A percentile compares a stretch with the other conserved stretches of the same genome.
Evolutionary conservation across 163 green algal genomes (phyloP).

Genomic region (Dunaliella salina): DNA sequence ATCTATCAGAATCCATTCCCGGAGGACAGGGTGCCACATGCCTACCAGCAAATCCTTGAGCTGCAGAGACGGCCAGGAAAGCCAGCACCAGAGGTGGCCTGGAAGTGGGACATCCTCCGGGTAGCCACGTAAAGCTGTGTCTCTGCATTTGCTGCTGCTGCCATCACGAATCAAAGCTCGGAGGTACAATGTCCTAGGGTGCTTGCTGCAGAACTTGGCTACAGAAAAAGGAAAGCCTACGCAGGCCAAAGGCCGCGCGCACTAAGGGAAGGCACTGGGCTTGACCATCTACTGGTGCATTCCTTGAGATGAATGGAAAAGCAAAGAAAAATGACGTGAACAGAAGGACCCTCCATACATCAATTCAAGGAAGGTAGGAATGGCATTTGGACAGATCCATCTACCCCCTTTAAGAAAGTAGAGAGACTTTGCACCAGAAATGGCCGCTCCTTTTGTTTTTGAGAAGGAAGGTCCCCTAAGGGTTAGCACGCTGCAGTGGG

Average conservation of each 20-base stretch:
- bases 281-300: not conserved
- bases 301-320: not conserved
- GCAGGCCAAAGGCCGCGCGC: too few species aligned
- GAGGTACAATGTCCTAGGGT: not conserved
- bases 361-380: too few species aligned
- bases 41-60: conserved; percentile 12
- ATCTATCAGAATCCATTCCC: conserved; percentile 45
- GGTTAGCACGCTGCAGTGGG: too few species aligned
- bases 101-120: conserved; percentile 36
- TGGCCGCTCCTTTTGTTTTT: too few species aligned
- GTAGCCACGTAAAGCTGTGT: not conserved
- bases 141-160: not conserved
- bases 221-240: too few species aligned
- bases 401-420: too few species aligned
- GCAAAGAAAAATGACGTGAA: not conserved
- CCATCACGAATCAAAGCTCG: not conserved
- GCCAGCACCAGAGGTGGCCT: conserved; percentile 11
- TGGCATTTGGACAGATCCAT: too few species aligned
- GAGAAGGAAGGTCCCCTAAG: too few species aligned
- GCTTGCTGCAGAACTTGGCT: not conserved
- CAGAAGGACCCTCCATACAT: not conserved
- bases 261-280: too few species aligned
- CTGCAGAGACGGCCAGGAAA: conserved; percentile 5
- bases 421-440: not conserved
- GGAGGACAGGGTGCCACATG: conserved; percentile 14